Evolutionary conservation across 108 stramenopile genomes (phyloP).

Genomic region (Ochromonas danica): DNA sequence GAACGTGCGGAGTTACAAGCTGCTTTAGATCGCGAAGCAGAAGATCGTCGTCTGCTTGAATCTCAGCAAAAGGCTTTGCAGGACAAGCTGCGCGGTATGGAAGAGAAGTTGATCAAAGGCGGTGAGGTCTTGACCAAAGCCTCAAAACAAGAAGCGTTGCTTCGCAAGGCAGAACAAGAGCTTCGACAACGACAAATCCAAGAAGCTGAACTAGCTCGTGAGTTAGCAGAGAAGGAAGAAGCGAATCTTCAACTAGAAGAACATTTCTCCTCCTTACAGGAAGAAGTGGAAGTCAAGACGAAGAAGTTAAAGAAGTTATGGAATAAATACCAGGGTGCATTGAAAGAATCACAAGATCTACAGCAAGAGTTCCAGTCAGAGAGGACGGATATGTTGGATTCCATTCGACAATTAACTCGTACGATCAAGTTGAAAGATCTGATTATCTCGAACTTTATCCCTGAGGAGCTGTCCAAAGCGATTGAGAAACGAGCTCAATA

Average conservation of each 20-base stretch:
- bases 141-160: constrained; percentile 74
- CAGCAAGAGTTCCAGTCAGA: constrained; percentile 74
- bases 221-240: constrained; percentile 61
- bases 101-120: constrained; percentile 67
- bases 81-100: constrained; percentile 71
- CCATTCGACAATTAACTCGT: constrained; percentile 73
- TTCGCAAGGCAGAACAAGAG: constrained; percentile 73
- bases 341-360: constrained; percentile 64
- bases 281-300: constrained; percentile 73
- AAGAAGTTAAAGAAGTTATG: constrained; percentile 76
- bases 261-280: constrained; percentile 62
- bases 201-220: constrained; percentile 64
- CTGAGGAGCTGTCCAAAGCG: constrained; percentile 11
- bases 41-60: constrained; percentile 64
- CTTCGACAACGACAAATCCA: constrained; percentile 64
- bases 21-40: constrained; percentile 67
- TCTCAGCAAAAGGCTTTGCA: constrained; percentile 62
- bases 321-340: constrained; percentile 69
- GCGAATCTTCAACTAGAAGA: constrained; percentile 65
- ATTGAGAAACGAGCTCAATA: constrained; percentile 21
- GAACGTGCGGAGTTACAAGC: constrained; percentile 62
- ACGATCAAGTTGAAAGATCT: constrained; percentile 80
- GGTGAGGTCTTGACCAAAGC: constrained; percentile 79
- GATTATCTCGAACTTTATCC: constrained; percentile 41
- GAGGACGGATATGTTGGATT: constrained; percentile 73